Evolutionary conservation across 2,329 filamentous ascomycete genomes (phyloP), one percentile per base, ranked within the genome.

Genomic region (Diaporthe nobilis): DNA sequence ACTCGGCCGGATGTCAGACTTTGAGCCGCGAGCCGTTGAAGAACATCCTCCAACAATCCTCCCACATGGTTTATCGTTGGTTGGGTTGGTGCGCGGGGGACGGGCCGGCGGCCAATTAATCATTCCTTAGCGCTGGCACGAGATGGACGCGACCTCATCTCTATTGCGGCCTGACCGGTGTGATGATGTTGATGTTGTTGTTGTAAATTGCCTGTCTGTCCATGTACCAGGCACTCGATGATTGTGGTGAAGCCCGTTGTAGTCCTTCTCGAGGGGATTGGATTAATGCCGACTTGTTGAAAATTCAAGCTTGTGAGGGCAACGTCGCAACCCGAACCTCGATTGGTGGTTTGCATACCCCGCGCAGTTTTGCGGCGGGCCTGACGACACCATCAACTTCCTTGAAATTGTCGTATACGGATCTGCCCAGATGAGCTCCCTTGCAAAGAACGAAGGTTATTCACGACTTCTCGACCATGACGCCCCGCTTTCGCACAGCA

Each of bases 1-100:
- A 68, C 65, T 17, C 22, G 13, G 20, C 53, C 47, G 47, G 47
- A 68, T 53, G 47, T 49, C 10, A 53, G 44, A 37, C 63, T 53
- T 13, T 53, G 47, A 68, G 65, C 65, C 65, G 65, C 65, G 65
- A 70, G 49, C 65, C 65, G 47, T 70, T 70, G 49, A 34, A 28
- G 8, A 55, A 22, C n/a, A 42, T 70, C 9, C 65, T 70, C 65
- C 47, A 68, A 28, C 8, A 53, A 53, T 17, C 22, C 47, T 53
- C 65, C 25, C 65, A 39, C 65, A 70, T 70, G 65, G 65, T 42
- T 70, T 8, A 55, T 70, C 65, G 65, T 70, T 55, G 65, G 47
- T 42, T 25, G 22, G 22, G 34, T 39, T 39, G 31, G 65, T 42
- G 65, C 65, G 65, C 65, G 49, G 65, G 34, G 51, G 65, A 49